These are phyloP conservation scores for Luffa aegyptiaca DNA, from an alignment of 306 rosid genomes.

Conservation along the genomic window DNA sequence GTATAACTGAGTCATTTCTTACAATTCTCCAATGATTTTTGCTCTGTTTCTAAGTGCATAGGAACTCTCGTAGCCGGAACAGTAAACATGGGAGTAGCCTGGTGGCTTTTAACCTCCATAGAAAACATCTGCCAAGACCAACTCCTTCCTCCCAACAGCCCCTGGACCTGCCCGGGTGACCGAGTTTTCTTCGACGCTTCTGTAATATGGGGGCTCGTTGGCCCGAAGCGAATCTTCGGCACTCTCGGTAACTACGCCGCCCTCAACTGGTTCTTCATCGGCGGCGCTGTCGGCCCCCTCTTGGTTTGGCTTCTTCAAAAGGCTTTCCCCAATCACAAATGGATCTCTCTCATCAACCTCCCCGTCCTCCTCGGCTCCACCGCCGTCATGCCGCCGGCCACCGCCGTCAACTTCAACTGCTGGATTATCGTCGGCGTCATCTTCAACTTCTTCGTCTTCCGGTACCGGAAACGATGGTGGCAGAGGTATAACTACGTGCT, in stretches of 20 bases:
- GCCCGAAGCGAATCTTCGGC: slow-evolving; percentile 24
- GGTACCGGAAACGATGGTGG: slow-evolving; percentile 27
- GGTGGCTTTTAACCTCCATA: slow-evolving; percentile 20
- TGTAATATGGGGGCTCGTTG: slow-evolving; percentile 25
- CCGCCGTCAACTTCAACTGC: slow-evolving; percentile 23
- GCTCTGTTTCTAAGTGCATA: not conserved
- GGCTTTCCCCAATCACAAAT: slow-evolving; percentile 19
- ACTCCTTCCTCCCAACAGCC: slow-evolving; percentile 16
- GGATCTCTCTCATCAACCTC: slow-evolving; percentile 24
- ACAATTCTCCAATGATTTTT: not conserved
- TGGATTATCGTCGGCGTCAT: slow-evolving; percentile 18
- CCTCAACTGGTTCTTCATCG: slow-evolving; percentile 25
- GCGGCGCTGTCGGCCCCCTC: slow-evolving; percentile 21
- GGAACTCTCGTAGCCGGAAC: slow-evolving; percentile 20
- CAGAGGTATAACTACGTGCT: slow-evolving; percentile 30
- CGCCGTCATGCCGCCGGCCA: slow-evolving; percentile 26
- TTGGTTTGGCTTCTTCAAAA: slow-evolving; percentile 19
- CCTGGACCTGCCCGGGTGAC: slow-evolving; percentile 28
- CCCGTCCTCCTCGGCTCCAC: slow-evolving; percentile 26
- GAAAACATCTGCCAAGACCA: slow-evolving; percentile 25
- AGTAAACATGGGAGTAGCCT: slow-evolving; percentile 18
- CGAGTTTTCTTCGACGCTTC: slow-evolving; percentile 25
- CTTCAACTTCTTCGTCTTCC: slow-evolving; percentile 24
- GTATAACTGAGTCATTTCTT: too few relatives aligned
- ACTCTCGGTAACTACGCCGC: slow-evolving; percentile 18